Base-by-base conservation (phyloP, 2,329 filamentous ascomycete species). In the Tolypocladium nubicola region DNA sequence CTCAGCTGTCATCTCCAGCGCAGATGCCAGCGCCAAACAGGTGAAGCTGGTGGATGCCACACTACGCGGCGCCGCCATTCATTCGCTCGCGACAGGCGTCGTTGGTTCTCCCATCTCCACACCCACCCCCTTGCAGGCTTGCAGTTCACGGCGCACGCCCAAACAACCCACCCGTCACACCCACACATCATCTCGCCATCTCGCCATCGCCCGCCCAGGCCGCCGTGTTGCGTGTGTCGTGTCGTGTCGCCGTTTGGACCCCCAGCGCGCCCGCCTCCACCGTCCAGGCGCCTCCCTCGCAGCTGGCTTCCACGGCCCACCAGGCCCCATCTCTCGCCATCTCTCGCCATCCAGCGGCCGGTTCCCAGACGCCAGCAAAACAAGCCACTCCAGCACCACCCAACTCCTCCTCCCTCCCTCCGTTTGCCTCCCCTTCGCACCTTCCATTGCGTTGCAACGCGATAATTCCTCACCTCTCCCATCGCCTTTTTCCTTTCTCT, bases 401-500 rank as follows among this genome's bases (percentile, higher is more conserved):
- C 59, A 58, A 58, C 54, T 50, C 59, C 56, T 62, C 60, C 57
- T 57, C 59, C 56, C 61, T 60, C 61, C 58, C 61, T 53, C 57
- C 57, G 57, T 62, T 59, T 59, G 59, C 61, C 57, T 53, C 57
- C 61, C 61, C 59, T 65, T 62, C 59, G 57, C 65, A 62, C 64
- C 63, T 64, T 66, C 61, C 62, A 63, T 62, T 63, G 64, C 60
- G 52, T 59, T 64, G 57, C 62, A 63, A 56, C 57, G 59, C 56
- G 53, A 57, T 57, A 57, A 56, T 64, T 54, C 54, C 56, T 59
- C 52, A 54, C 53, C 61, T 62, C 60, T 60, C 59, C 63, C 59
- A 33, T 49, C 45, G 53, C 57, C 68, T 62, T 72, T 69, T 61
- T 62, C 59, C 58, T 61, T 60, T 64, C 58, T 58, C 61, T 64